Evolutionary conservation across 805 yeast genomes (phyloP), one percentile per base, ranked within the genome.

Genomic region (Kuraishia ogatae): DNA sequence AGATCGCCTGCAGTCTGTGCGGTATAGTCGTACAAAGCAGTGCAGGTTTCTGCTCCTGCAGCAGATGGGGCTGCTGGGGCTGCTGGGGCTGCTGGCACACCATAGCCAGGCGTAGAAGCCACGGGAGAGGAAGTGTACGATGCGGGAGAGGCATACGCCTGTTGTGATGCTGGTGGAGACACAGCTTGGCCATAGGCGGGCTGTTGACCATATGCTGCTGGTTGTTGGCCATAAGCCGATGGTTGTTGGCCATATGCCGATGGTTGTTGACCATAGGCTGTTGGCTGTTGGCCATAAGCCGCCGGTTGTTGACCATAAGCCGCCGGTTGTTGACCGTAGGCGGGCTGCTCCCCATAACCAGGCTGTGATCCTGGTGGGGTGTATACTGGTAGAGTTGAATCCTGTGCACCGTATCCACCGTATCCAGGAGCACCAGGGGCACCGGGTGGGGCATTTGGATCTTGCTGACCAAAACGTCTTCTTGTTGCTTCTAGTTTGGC

Each of bases 1-100:
- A 94, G 77, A 66, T 94, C 99, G 22, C 98, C 98, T 35, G 80
- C 88, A 0, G 97, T 94, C 70, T 91, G 97, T 0, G 98, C 97
- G 8, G 85, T 73, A 70, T 89, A 93, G 64, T 92, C 97, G 67
- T 92, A 93, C 53, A 92, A 69, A 0, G 99, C 97, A 13, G 96
- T 87, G 65, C 97, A 91, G 15, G 86, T 80, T 62, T 83, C 85
- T 2, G 66, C 73, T 2, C 70, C 74, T 10, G 76, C 65, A n/a
- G 71, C 68, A 10, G 71, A 65, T 1, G 76, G 62, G 3, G 74
- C 66, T 6, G 74, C 68, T 13, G 71, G 62, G 20, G 69, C 65
- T 20, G 68, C 60, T 50, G 66, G 61, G 61, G 66, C 48, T 56
- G 69, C 58, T 48, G 53, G 53, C n/a, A 24, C 5, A 4, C 51